Base-by-base conservation (phyloP, 805 yeast species). In the Sporopachydermia lactativora region DNA sequence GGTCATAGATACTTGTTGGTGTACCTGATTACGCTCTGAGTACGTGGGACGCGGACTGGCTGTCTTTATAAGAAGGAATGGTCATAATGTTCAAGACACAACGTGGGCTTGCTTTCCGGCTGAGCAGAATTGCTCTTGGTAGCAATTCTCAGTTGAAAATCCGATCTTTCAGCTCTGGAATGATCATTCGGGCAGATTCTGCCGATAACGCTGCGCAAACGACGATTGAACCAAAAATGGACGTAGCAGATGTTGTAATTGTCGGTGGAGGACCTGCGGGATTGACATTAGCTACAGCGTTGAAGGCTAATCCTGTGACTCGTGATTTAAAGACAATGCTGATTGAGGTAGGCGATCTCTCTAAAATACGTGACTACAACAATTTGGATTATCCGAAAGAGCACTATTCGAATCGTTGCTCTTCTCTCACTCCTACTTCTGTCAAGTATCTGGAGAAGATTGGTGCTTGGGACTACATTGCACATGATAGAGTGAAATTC, bases 181-280 rank as follows among this genome's bases (percentile, higher is more conserved):
- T n/a, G n/a, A n/a, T n/a, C n/a, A n/a, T n/a, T n/a, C n/a, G n/a
- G n/a, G n/a, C n/a, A n/a, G n/a, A n/a, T n/a, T n/a, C n/a, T n/a
- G n/a, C n/a, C n/a, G n/a, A n/a, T n/a, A n/a, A n/a, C n/a, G n/a
- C n/a, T n/a, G n/a, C n/a, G n/a, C n/a, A n/a, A n/a, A n/a, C n/a
- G n/a, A n/a, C n/a, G n/a, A n/a, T n/a, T n/a, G n/a, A n/a, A n/a
- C n/a, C n/a, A n/a, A n/a, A 24, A n/a, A 24, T 46, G 1, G 58
- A 60, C 42, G 41, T 53, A 18, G 62, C 70, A 18, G 96, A 89
- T 58, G 73, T 92, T 15, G 77, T 84, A 4, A 81, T 92, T 41
- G 81, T 92, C 31, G 98, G 98, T 31, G 97, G 94, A 4, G 98
- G 98, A 0, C 96, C 97, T 1, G 97, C 97, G 1, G 98, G 98